phyloP scores from a whole-genome alignment of 805 yeast genomes.

The Yarrowia alimentaria region DNA sequence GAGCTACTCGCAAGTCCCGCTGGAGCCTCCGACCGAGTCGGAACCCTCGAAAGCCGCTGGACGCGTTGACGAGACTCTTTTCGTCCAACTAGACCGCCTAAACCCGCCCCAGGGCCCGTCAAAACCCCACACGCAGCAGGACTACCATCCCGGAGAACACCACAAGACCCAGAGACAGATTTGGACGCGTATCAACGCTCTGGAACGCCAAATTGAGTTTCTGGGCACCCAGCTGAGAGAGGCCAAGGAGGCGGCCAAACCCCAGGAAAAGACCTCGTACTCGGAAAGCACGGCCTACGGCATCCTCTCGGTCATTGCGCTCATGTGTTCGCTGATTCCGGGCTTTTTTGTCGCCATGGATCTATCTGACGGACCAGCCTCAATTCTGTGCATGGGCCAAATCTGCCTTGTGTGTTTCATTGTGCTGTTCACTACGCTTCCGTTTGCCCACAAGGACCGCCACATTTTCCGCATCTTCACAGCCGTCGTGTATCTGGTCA shows the following conservation, averaged over 20 bases:
- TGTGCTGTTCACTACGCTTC: conserved; percentile 13
- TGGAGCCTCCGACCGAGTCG: too few species aligned
- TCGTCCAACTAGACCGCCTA: too few species aligned
- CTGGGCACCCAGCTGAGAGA: conserved; percentile 1
- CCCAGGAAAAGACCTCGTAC: background rate
- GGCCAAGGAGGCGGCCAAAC: conserved; percentile 12
- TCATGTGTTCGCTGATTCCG: conserved; percentile 10
- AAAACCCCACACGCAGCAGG: conserved; percentile 5
- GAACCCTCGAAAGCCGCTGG: too few species aligned
- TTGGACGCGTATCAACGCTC: conserved; percentile 14
- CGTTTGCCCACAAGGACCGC: conserved; percentile 7
- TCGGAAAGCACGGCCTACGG: conserved; percentile 11
- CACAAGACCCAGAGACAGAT: background rate
- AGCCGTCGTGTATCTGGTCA: background rate
- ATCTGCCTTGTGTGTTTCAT: conserved; percentile 8
- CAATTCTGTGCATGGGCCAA: conserved; percentile 11
- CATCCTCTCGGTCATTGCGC: conserved; percentile 3
- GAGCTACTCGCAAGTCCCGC: too few species aligned
- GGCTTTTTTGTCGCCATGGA: conserved; percentile 20
- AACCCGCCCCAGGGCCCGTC: conserved; percentile 2
- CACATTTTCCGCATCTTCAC: conserved; percentile 12
- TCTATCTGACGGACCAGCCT: background rate
- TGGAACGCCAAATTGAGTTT: conserved; percentile 12
- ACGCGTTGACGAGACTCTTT: too few species aligned
- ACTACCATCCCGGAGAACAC: conserved; percentile 8